Percentiles rank a stretch among this genome's conserved stretches.
Evolutionary conservation across 2,329 filamentous ascomycete species (phyloP).

Genomic region (Aureobasidium sp.): DNA sequence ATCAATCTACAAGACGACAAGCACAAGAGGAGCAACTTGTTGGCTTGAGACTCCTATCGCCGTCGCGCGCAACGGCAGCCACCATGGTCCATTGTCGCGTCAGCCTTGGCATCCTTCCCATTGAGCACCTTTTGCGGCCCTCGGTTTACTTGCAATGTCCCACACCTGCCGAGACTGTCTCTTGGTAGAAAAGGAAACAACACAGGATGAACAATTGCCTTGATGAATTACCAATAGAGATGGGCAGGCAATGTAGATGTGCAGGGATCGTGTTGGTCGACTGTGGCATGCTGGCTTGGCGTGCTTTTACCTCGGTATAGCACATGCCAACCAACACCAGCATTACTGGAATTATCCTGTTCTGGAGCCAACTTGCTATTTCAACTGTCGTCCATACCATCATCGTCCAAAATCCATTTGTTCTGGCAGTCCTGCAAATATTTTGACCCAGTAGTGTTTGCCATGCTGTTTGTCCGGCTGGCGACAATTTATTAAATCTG

Average conservation of each 20-base stretch:
- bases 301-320: background rate
- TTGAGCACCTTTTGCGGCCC: background rate
- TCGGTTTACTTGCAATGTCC: background rate
- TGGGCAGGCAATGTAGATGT: background rate
- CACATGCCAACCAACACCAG: background rate
- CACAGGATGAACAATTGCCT: background rate
- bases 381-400: background rate
- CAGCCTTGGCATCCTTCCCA: background rate
- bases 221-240: background rate
- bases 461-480: background rate
- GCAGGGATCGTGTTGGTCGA: background rate
- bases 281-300: background rate
- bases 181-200: background rate
- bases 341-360: background rate
- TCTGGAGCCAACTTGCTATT: background rate
- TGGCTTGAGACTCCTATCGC: background rate
- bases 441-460: background rate
- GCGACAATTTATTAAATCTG: background rate
- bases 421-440: background rate
- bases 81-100: constrained; percentile 6
- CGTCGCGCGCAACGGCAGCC: background rate
- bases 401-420: background rate
- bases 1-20: background rate
- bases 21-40: background rate
- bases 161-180: background rate